Base-by-base conservation (phyloP, 1,139 yeast genomes). In the Candida albicans region DNA sequence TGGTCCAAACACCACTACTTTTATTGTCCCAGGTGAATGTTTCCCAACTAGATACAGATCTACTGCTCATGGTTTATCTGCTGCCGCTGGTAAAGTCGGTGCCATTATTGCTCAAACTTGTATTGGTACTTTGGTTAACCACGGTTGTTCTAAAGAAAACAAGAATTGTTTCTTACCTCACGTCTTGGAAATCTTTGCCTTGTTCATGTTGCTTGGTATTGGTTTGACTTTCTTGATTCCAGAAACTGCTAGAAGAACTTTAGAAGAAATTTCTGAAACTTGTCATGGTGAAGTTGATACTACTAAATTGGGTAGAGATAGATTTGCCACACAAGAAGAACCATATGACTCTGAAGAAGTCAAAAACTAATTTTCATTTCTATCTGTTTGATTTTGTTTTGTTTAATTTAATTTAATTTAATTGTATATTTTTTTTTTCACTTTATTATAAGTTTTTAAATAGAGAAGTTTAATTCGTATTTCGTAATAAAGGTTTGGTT, bases 21-120 rank as follows among this genome's bases (percentile, higher is more conserved):
- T 93, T 70, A 80, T 93, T 59, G 82, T 89, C 58, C 98, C 99
- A 40, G 99, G 98, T 67, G 99, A 93, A 75, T 79, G 84, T 61
- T 93, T 78, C 88, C 99, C 99, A 64, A 93, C 99, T 40, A 81
- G 95, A 71, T 89, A 90, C 74, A 88, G 99, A 81, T 93, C 98
- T 36, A 84, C 97, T 55, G 97, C 98, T 44, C 99, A 93, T 65
- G 99, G 99, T 77, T 73, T 93, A 52, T 88, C 96, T 55, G 99
- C 99, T 53, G 98, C 96, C 43, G 65, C 82, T 41, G 99, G 99
- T 79, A 93, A 93, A 73, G 75, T 87, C 53, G 99, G 99, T 74
- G 98, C 99, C 49, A 88, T 93, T 55, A 81, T 93, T 70, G 98
- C 98, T 33, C 95, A 90, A 71, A 85, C 95, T 50, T 84, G 87